phyloP scores from a whole-genome alignment of 352 stramenopile genomes.

The Chrysophaeum taylorii region DNA sequence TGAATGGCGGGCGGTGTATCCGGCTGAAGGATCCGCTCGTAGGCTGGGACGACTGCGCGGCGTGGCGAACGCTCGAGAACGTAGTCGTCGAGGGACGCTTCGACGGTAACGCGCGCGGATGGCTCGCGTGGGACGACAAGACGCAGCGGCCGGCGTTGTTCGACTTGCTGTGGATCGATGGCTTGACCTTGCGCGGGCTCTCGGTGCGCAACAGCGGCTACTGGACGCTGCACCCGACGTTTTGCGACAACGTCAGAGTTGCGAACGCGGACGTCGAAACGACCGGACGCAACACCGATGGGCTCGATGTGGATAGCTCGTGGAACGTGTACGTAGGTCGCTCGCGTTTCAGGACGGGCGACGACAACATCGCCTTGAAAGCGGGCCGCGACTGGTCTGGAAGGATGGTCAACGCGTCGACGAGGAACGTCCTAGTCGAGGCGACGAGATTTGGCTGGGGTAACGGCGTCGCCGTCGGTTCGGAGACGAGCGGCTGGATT shows the following conservation, averaged over 20 bases:
- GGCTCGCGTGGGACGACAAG: neutral
- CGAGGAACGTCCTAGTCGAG: neutral
- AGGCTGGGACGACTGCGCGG: neutral
- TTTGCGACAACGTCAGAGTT: neutral
- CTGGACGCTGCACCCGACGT: neutral
- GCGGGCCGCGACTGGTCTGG: neutral
- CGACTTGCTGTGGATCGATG: neutral
- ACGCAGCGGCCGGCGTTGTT: neutral
- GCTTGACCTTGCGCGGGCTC: neutral
- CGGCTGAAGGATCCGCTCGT: neutral
- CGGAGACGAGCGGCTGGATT: neutral
- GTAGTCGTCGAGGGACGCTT: neutral
- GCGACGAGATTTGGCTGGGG: neutral
- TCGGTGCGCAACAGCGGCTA: neutral
- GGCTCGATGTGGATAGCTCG: neutral
- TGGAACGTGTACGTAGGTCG: neutral
- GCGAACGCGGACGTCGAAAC: neutral
- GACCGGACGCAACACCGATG: neutral
- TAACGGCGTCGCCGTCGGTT: neutral
- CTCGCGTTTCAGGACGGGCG: neutral
- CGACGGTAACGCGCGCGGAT: neutral
- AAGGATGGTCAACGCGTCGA: neutral
- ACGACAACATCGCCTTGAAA: neutral
- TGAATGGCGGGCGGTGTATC: neutral
- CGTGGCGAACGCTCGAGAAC: neutral